Conservation (phyloP, 1,139 yeast genomes). For the Hemisphaericaspora lyxosophila region DNA sequence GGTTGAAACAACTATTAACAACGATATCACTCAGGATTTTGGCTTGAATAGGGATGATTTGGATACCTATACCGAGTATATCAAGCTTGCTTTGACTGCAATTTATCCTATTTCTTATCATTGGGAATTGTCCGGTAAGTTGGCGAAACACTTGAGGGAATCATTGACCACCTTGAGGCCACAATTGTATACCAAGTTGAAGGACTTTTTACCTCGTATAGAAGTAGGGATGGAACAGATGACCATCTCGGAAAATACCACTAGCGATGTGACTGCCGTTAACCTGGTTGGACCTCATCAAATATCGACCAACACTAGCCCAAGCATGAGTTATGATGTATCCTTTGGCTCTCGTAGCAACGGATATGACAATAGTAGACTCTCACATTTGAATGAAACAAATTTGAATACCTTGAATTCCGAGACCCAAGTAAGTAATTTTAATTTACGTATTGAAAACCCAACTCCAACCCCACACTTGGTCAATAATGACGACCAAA, state of each 20-base stretch:
- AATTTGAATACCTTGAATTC: constrained; percentile 1
- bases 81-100: constrained; percentile 47
- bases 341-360: neutral
- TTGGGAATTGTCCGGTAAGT: constrained; percentile 48
- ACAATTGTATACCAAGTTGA: constrained; percentile 22
- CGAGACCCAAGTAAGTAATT: neutral
- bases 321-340: neutral
- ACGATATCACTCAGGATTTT: constrained; percentile 9
- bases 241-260: constrained; percentile 5
- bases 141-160: constrained; percentile 45
- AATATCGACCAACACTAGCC: constrained; percentile 2
- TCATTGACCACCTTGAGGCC: constrained; percentile 32
- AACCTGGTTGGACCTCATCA: constrained; percentile 6
- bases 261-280: constrained; percentile 1
- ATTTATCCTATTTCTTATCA: constrained; percentile 47
- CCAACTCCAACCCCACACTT: constrained; percentile 2
- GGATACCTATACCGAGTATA: constrained; percentile 44
- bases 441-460: constrained; percentile 3
- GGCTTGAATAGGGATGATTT: constrained; percentile 32
- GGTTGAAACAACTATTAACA: constrained; percentile 31
- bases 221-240: constrained; percentile 13
- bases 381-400: neutral
- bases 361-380: neutral
- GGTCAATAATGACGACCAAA: constrained; percentile 6
- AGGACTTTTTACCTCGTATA: constrained; percentile 19